Base-by-base conservation (phyloP, 2,329 filamentous ascomycete species). In the Colletotrichum navitas region DNA sequence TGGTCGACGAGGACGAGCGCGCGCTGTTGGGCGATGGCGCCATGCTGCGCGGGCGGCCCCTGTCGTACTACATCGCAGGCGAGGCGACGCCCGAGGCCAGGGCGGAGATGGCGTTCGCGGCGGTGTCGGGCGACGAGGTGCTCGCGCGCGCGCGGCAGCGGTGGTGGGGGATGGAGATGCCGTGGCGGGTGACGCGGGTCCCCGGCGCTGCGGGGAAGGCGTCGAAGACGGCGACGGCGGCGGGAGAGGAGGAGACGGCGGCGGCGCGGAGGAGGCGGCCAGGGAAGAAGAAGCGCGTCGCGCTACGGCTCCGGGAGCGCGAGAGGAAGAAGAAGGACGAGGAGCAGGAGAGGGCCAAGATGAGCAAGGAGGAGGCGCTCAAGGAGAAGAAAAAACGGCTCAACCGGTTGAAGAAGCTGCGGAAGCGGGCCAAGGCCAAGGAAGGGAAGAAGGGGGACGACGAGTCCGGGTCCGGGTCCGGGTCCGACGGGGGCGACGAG, bases 361-460 rank as follows among this genome's bases (percentile, higher is more conserved):
- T 82, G 73, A 82, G 83, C 24, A 91, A 89, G 79, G 88, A 89
- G 76, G 85, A 89, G 74, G 85, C 86, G 60, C 74, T 90, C 39
- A 85, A 83, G 75, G 88, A 90, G 66, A 91, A 90, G 83, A 90
- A 89, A 82, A 89, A 89, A 80, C 83, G 88, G 74, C 77, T 89
- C 74, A 91, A 91, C 75, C 80, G 87, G 68, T 78, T 86, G 75
- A 90, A 88, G 82, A 90, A 91, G 81, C 75, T 90, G 72, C 87
- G 88, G 78, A 83, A 85, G 76, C 85, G 85, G 76, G 83, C 85
- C 54, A 91, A 91, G 80, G 87, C 85, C 73, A 88, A 84, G 77
- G 86, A 86, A 75, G 83, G 83, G 80, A 90, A 89, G 75, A 74
- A 79, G 76, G 77, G 55, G 3, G 62, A 29, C 7, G 61, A 24